Evolutionary conservation across 2,329 filamentous ascomycete genomes (phyloP), one percentile per base, ranked within the genome.

Genomic region (Nectriaceae sp.): DNA sequence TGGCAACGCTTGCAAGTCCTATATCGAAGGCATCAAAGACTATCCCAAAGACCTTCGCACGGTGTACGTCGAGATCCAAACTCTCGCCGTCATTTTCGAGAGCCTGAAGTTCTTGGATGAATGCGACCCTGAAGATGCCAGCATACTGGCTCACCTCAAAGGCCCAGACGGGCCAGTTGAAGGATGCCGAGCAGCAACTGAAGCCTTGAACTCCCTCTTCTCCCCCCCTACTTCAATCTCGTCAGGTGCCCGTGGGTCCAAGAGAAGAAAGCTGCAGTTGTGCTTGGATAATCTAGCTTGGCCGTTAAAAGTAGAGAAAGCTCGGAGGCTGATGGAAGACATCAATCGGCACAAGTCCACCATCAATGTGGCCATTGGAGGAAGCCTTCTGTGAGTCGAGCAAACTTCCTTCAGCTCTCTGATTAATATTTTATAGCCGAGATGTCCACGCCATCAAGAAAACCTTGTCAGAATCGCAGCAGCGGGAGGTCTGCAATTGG

Each of bases 41-140:
- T 44, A 44, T 26, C 42, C 42, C 31, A 44, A 35, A 38, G 19
- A 44, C 11, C 42, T 44, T n/a, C 42, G 42, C 19, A n/a, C 24
- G 29, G 37, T 44, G 22, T 38, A 16, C 3, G 18, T 37, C 21
- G 42, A 44, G 16, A 44, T 35, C 3, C 21, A 26, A n/a, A 21
- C 29, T 5, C 21, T 44, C 3, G 21, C 15, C 6, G 21, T 20
- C 42, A 31, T 44, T 3, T 31, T 44, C 3, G 18, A 26, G n/a
- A 31, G 29, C 5, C 5, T 44, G 4, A 19, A 29, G 18, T 26
- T 26, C 15, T 26, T 44, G 33, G 8, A 37, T 4, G 8, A 8
- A 16, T 26, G 21, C 11, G 42, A 44, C 26, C 15, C 33, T 4
- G n/a, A 44, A n/a, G 42, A 44, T 11, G 42, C 42, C 13, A 10